Percentiles rank a stretch among this genome's conserved stretches.
Evolutionary conservation across 139 green algal genomes (phyloP).

Genomic region (Pleodorina starrii): DNA sequence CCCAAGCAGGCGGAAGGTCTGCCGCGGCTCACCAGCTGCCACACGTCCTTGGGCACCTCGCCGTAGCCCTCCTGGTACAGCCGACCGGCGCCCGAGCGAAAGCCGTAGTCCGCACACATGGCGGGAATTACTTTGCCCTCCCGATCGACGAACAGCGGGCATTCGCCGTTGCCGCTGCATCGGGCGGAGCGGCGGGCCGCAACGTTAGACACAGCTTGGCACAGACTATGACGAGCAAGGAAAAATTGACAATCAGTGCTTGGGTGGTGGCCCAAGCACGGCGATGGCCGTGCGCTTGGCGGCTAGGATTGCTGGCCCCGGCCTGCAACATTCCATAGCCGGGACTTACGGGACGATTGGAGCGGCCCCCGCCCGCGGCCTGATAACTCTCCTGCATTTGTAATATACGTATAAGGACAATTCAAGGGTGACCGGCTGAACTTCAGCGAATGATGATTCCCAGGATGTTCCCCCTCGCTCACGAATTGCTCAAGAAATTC

Average conservation of each 20-base stretch:
- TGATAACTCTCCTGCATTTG: not conserved
- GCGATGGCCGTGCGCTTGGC: no score
- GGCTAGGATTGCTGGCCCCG: no score
- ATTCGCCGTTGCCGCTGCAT: slow-evolving; percentile 30
- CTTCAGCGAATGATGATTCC: no score
- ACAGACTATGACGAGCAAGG: no score
- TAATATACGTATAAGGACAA: no score
- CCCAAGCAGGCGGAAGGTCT: no score
- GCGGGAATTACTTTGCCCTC: slow-evolving; percentile 39
- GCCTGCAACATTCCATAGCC: not conserved
- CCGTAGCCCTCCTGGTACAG: slow-evolving; percentile 90
- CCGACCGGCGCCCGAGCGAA: slow-evolving; percentile 82
- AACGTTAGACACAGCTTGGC: no score
- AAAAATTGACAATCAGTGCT: no score
- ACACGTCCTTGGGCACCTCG: slow-evolving; percentile 77
- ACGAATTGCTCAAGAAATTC: no score
- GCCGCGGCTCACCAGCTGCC: slow-evolving; percentile 73
- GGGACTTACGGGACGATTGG: slow-evolving; percentile 17
- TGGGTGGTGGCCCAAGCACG: no score
- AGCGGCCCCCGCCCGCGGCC: not conserved
- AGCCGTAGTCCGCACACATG: slow-evolving; percentile 91
- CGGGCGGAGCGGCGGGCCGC: not conserved
- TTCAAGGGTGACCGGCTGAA: no score
- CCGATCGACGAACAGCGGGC: slow-evolving; percentile 1
- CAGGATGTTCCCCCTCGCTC: no score